A percentile compares a stretch with the other conserved stretches of the same genome.
Conservation (phyloP, 2,329 filamentous ascomycete genomes). For the Purpureocillium takamizusanense region DNA sequence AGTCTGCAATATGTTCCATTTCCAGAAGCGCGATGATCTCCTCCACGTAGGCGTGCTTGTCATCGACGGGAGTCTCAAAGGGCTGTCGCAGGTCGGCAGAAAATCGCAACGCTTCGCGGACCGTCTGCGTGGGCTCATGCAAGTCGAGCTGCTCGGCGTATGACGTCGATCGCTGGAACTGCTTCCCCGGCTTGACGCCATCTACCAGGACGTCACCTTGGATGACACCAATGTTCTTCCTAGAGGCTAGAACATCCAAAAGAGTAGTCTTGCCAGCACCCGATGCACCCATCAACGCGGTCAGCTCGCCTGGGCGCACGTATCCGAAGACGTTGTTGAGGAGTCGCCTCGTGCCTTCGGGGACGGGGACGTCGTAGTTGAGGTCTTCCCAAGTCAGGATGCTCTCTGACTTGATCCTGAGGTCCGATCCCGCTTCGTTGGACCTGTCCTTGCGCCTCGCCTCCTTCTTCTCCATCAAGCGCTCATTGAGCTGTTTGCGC, state of each 20-base stretch:
- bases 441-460: conserved; percentile 38
- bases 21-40: conserved; percentile 51
- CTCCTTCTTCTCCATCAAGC: conserved; percentile 50
- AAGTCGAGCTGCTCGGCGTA: conserved; percentile 56
- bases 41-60: conserved; percentile 52
- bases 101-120: conserved; percentile 55
- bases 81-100: conserved; percentile 53
- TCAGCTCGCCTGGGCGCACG: conserved; percentile 68
- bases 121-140: conserved; percentile 53
- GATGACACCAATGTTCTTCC: conserved; percentile 55
- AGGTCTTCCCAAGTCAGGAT: conserved; percentile 83
- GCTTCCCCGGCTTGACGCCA: conserved; percentile 43
- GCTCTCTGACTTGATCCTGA: conserved; percentile 50
- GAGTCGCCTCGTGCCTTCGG: conserved; percentile 45
- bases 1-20: conserved; percentile 50
- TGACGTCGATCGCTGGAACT: conserved; percentile 53
- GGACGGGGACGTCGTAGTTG: conserved; percentile 62
- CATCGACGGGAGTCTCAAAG: conserved; percentile 39
- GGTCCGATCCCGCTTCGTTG: conserved; percentile 36
- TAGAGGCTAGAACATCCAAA: conserved; percentile 60
- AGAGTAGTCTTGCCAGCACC: conserved; percentile 85
- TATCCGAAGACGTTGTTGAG: conserved; percentile 54
- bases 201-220: conserved; percentile 49
- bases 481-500: conserved; percentile 54
- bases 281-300: conserved; percentile 73